Percentiles rank a stretch among this genome's conserved stretches.
Evolutionary conservation across 2,329 filamentous ascomycete species (phyloP).

Genomic region (Dothideomycetes sp.): DNA sequence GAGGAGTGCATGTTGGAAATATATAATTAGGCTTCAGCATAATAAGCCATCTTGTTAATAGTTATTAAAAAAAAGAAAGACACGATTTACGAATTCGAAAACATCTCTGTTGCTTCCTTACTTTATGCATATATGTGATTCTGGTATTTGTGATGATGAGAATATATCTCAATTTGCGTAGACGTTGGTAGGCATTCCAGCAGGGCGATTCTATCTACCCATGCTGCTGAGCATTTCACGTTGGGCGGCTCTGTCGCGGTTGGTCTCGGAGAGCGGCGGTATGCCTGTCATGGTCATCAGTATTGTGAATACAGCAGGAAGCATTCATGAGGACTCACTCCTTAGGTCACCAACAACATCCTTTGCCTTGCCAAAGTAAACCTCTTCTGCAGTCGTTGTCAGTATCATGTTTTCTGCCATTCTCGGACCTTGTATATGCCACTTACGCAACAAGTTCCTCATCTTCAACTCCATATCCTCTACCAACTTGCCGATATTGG

Average conservation of each 20-base stretch:
- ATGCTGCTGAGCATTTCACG: conserved; percentile 69
- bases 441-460: conserved; percentile 75
- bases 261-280: conserved; percentile 71
- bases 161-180: neutral
- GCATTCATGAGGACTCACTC: too few relatives aligned
- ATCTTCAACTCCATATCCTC: conserved; percentile 99
- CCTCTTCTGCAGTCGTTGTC: conserved; percentile 56
- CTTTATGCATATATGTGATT: neutral
- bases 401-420: conserved; percentile 13
- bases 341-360: conserved; percentile 93
- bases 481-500: conserved; percentile 85
- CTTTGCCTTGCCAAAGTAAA: conserved; percentile 99
- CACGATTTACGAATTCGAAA: neutral
- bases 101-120: neutral
- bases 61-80: neutral
- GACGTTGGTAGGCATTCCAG: neutral
- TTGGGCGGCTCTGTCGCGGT: conserved; percentile 75
- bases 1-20: too few relatives aligned
- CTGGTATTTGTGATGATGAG: neutral
- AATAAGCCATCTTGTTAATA: neutral
- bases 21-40: neutral
- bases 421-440: neutral
- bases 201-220: conserved; percentile 15
- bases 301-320: neutral
- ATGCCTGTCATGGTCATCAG: conserved; percentile 41